Base-by-base conservation (phyloP, 2,329 filamentous ascomycete genomes). In the Hypoxylon sp. region DNA sequence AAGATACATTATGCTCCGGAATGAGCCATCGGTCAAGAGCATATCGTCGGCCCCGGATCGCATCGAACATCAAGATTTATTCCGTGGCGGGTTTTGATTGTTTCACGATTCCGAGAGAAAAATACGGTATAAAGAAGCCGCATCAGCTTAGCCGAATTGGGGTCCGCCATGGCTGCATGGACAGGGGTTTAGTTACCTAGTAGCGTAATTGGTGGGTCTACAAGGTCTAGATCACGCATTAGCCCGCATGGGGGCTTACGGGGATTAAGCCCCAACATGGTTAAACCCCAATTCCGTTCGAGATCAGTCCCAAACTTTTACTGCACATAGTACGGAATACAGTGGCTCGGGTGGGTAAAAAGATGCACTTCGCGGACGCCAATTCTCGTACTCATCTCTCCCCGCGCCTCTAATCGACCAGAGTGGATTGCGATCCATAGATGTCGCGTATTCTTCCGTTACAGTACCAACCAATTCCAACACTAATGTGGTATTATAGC, bases 191-290 rank as follows among this genome's bases (percentile, higher is more conserved):
- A 32, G 19, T 23, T 50, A 23, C 56, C 56, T 51, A 60, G 50
- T 60, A 51, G 63, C 48, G 41, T 56, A 36, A 58, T 53, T 60
- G 50, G 64, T 64, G 65, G 65, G 58, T 43, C 65, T 19, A 51
- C 56, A 57, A 41, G 61, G 67, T 70, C 67, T 70, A 67, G 67
- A 70, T 65, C 60, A 45, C 60, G 64, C 61, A 67, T 65, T 65
- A 62, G 64, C 25, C 60, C 25, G 51, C 51, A 55, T 55, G 23
- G 57, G 57, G 60, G 32, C 49, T 61, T 64, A 67, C 67, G 60
- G 64, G 67, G 67, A 67, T 69, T 67, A 67, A 67, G 52, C 38
- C 63, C 49, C 49, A 63, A 67, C 63, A 57, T 51, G 60, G 64
- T 56, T 69, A 56, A 69, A 64, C 60, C 48, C 58, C 60, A 65